phyloP scores from a whole-genome alignment of 129 eudicot genomes.

The Saposhnikovia divaricata region DNA sequence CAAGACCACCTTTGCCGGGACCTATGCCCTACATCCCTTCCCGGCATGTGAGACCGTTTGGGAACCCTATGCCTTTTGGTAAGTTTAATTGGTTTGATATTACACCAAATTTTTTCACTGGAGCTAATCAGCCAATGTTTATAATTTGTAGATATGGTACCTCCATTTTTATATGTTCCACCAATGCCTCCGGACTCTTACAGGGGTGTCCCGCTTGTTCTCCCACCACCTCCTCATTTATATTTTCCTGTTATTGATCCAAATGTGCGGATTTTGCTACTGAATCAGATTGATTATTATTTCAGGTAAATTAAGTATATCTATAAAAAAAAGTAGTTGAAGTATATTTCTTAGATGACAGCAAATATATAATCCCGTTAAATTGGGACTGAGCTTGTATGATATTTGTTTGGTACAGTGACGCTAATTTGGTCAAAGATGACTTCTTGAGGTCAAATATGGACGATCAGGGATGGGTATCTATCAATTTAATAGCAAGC shows the following conservation, averaged over 20 bases:
- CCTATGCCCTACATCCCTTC: slow-evolving; percentile 42
- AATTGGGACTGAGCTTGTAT: not conserved
- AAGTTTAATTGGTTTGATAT: slow-evolving; percentile 11
- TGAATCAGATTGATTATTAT: slow-evolving; percentile 69
- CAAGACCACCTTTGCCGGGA: slow-evolving; percentile 47
- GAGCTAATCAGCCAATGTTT: slow-evolving; percentile 10
- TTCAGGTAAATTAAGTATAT: slow-evolving; percentile 43
- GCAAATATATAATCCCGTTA: not conserved
- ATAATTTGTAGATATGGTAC: slow-evolving; percentile 36
- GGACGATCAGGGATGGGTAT: slow-evolving; percentile 88
- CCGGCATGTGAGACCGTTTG: slow-evolving; percentile 38
- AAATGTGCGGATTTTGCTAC: slow-evolving; percentile 30
- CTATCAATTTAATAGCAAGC: slow-evolving; percentile 50
- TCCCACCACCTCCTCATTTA: slow-evolving; percentile 26
- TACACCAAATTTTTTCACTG: not conserved
- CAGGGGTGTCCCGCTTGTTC: slow-evolving; percentile 32
- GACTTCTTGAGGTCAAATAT: slow-evolving; percentile 53
- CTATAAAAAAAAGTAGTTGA: not conserved
- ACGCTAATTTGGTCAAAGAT: slow-evolving; percentile 65
- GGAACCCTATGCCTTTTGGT: slow-evolving; percentile 57
- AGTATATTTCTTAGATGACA: not conserved
- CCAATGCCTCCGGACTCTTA: slow-evolving; percentile 37
- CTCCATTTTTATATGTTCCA: slow-evolving; percentile 39
- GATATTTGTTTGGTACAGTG: slow-evolving; percentile 37
- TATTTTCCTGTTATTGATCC: slow-evolving; percentile 28